Evolutionary conservation across 139 green algal genomes (phyloP), one percentile per base, ranked within the genome.

Genomic region (Gonium pectorale): DNA sequence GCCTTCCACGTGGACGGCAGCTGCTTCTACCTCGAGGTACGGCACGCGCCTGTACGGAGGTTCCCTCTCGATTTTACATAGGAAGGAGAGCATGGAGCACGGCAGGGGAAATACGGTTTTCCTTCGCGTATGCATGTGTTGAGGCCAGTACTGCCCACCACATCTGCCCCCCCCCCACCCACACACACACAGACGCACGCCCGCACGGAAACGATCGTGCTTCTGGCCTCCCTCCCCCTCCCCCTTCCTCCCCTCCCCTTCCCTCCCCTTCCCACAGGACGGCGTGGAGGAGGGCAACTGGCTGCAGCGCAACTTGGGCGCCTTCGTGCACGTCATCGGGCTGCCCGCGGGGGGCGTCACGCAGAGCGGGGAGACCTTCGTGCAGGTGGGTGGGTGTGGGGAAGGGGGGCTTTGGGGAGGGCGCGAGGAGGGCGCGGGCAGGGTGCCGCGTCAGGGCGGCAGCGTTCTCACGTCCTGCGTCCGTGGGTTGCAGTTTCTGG

Each of bases 251-350:
- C 35, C 19, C 63, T 46, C 35, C 63, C 35, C 33, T 6, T 44
- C 35, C 35, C 33, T 29, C 9, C 35, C 11, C 17, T 2, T 15
- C 37, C 66, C 27, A 1, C 60, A 83, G 77, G 77, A 83, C 60
- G 77, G 77, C 29, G 77, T 83, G 41, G 77, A 94, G 86, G 91
- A 94, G 86, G 19, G 79, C 82, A 94, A 94, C 88, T 83, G 66
- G 43, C n/a, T 94, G 19, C 81, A 92, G 41, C 75, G 69, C 89
- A 94, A 94, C 62, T 63, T 94, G 78, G 91, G 88, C 11, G 90
- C 83, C 9, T 94, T 88, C 63, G 89, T 94, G 46, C 88, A 94
- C 75, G 70, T 88, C 29, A 93, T 94, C 31, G 91, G 91, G 5
- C 49, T 40, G 8, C 86, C 89, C 11, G 86, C 89, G 22, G 82